Percentiles rank a stretch among this genome's conserved stretches.
phyloP scores from a whole-genome alignment of 371 early-diverging fungal species.

The Syncephalastrum monosporum region DNA sequence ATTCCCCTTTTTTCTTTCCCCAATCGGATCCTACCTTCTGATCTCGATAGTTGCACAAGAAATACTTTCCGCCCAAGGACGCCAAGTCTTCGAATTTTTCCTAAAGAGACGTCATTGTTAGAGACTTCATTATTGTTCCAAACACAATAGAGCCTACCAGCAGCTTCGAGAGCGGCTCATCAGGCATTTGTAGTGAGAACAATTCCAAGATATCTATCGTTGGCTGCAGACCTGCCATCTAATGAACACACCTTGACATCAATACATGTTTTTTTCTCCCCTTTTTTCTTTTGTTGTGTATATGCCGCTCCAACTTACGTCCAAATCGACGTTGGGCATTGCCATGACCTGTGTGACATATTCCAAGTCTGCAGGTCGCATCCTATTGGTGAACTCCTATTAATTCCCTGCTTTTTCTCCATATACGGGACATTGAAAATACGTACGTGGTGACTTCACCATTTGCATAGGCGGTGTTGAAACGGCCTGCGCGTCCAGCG shows the following conservation, averaged over 20 bases:
- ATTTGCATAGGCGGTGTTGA: constrained; percentile 59
- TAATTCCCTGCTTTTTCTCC: constrained; percentile 10
- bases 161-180: constrained; percentile 59
- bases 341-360: constrained; percentile 34
- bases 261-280: too few relatives aligned
- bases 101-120: constrained; percentile 15
- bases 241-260: neutral
- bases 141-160: constrained; percentile 42
- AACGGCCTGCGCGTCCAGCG: constrained; percentile 95
- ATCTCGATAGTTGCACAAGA: constrained; percentile 72
- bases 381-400: constrained; percentile 21
- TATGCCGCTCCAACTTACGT: constrained; percentile 19
- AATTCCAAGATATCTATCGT: constrained; percentile 77
- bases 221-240: constrained; percentile 81
- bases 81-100: constrained; percentile 72
- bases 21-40: constrained; percentile 49
- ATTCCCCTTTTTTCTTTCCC: neutral
- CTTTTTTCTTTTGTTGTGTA: neutral
- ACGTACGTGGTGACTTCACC: constrained; percentile 70
- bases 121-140: neutral
- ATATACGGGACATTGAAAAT: neutral
- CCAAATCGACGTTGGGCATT: constrained; percentile 27
- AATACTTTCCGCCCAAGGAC: constrained; percentile 66
- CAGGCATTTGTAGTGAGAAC: constrained; percentile 75
- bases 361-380: constrained; percentile 21